phyloP scores from a whole-genome alignment of 495 filamentous ascomycete species.

The Pseudotulostoma volvatum region DNA sequence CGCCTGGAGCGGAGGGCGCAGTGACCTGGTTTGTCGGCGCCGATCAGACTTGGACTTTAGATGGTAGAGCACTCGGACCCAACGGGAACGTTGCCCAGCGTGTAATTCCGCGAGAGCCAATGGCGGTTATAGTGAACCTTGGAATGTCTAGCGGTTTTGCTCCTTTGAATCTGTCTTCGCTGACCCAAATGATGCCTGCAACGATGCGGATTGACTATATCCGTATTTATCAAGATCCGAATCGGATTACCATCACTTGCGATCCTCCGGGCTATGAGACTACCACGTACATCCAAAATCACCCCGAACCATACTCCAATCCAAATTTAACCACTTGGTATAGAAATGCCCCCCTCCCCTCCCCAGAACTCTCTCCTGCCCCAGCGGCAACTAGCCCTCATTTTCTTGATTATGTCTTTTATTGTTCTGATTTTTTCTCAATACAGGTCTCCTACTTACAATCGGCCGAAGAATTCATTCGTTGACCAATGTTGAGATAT shows the following conservation, averaged over 20 bases:
- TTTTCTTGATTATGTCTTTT: not conserved
- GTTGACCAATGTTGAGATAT: slow-evolving; percentile 25
- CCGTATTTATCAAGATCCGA: slow-evolving; percentile 55
- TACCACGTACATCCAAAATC: slow-evolving; percentile 51
- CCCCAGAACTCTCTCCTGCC: slow-evolving; percentile 6
- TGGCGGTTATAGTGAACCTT: slow-evolving; percentile 54
- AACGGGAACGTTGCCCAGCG: slow-evolving; percentile 64
- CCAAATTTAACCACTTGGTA: slow-evolving; percentile 42
- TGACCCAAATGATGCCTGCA: slow-evolving; percentile 43
- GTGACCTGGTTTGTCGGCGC: slow-evolving; percentile 56
- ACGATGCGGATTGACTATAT: slow-evolving; percentile 61
- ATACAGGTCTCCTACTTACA: slow-evolving; percentile 19
- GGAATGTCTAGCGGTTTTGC: slow-evolving; percentile 60
- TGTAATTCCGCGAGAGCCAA: slow-evolving; percentile 51
- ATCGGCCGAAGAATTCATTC: slow-evolving; percentile 33
- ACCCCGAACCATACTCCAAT: slow-evolving; percentile 47
- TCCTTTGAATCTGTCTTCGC: slow-evolving; percentile 35
- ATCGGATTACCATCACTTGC: slow-evolving; percentile 44
- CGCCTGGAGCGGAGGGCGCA: slow-evolving; percentile 41
- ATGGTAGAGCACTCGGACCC: slow-evolving; percentile 45
- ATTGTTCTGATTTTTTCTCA: not conserved
- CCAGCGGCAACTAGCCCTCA: slow-evolving; percentile 10
- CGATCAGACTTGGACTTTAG: slow-evolving; percentile 48
- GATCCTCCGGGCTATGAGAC: slow-evolving; percentile 56
- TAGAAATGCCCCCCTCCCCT: slow-evolving; percentile 5